These are phyloP conservation scores for Polytolypa hystricis DNA, from an alignment of 2,329 filamentous ascomycete genomes.

Conservation along the genomic window DNA sequence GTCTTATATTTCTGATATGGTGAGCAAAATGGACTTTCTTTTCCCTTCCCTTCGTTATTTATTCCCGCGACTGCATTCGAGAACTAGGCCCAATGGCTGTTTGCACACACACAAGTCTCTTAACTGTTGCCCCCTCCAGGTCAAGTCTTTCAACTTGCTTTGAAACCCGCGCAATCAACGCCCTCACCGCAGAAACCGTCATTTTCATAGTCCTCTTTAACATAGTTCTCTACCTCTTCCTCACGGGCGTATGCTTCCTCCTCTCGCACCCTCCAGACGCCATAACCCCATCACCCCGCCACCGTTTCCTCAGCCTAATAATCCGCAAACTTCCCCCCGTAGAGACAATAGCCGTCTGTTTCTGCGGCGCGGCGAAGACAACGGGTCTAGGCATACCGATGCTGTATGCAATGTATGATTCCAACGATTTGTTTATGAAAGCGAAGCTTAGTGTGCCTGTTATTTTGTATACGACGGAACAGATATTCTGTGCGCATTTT, in stretches of 20 bases:
- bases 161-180: conserved; percentile 49
- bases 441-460: conserved; percentile 29
- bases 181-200: conserved; percentile 49
- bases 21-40: conserved; percentile 42
- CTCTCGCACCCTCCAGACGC: conserved; percentile 32
- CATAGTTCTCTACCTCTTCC: conserved; percentile 51
- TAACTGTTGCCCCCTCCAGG: conserved; percentile 13
- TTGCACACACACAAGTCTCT: conserved; percentile 27
- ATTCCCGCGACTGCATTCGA: no score
- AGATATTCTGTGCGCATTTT: conserved; percentile 29
- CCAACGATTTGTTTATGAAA: conserved; percentile 23
- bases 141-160: conserved; percentile 40
- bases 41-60: no score
- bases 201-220: conserved; percentile 59
- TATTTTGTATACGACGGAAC: conserved; percentile 29
- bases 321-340: conserved; percentile 38
- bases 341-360: conserved; percentile 59
- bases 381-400: conserved; percentile 59
- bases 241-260: conserved; percentile 47
- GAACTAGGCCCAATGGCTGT: background rate
- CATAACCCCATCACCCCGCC: conserved; percentile 11
- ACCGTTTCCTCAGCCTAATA: conserved; percentile 8
- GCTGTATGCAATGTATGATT: conserved; percentile 51
- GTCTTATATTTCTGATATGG: conserved; percentile 46
- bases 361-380: conserved; percentile 63